Conservation (phyloP, 1,284 basidiomycete genomes). For the Leccinum fuscescens region DNA sequence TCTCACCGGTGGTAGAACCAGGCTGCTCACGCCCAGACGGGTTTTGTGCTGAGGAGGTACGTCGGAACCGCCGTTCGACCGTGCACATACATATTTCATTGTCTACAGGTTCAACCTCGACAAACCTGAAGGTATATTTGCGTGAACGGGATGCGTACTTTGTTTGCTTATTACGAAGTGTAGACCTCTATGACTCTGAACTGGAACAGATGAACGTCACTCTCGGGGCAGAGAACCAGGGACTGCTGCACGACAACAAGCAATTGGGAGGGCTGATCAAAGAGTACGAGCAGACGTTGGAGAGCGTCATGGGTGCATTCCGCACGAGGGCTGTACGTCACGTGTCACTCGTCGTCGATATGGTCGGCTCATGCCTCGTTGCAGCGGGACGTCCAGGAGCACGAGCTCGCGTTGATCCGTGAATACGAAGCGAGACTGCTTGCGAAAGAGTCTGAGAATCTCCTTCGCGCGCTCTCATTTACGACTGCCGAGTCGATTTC, state of each 20-base stretch:
- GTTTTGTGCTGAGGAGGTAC: conserved; percentile 86
- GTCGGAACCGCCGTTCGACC: conserved; percentile 21
- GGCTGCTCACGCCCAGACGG: conserved; percentile 73
- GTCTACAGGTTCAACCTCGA: conserved; percentile 78
- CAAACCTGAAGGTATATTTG: conserved; percentile 72
- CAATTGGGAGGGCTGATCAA: conserved; percentile 88
- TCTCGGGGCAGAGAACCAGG: conserved; percentile 84
- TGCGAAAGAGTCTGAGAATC: conserved; percentile 71
- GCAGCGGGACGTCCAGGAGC: conserved; percentile 91
- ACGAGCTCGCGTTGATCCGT: conserved; percentile 86
- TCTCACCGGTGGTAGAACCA: conserved; percentile 45
- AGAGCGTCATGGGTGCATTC: conserved; percentile 94
- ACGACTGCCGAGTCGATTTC: conserved; percentile 69
- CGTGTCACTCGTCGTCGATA: conserved; percentile 6
- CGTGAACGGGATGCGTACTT: background rate
- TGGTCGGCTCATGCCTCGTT: background rate
- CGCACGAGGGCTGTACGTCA: conserved; percentile 83
- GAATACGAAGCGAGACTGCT: conserved; percentile 89
- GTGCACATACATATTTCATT: background rate
- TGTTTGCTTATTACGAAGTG: background rate
- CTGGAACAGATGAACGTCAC: conserved; percentile 87
- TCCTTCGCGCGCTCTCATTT: conserved; percentile 57
- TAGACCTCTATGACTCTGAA: conserved; percentile 92
- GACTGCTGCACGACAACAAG: conserved; percentile 91
- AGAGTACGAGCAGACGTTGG: conserved; percentile 95